phyloP scores from a whole-genome alignment of 73 alveolate species.

The Paramecium tetraurelia region DNA sequence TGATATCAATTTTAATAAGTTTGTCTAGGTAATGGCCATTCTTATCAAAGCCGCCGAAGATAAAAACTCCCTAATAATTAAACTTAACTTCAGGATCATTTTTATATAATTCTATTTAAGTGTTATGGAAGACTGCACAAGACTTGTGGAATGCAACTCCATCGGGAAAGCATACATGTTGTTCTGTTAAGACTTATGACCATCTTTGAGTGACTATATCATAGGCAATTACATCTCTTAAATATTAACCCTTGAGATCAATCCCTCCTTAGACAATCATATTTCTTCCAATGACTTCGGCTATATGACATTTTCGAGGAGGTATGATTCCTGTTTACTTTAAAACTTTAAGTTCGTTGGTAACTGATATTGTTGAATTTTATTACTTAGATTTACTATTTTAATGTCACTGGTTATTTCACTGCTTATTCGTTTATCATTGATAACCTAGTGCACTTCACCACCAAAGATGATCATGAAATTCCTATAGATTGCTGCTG shows the following conservation, averaged over 20 bases:
- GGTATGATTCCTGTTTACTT: constrained; percentile 36
- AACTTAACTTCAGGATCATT: not conserved
- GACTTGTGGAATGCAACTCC: constrained; percentile 40
- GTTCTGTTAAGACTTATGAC: not conserved
- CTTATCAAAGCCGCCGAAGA: constrained; percentile 28
- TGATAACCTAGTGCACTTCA: not conserved
- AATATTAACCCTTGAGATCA: not conserved
- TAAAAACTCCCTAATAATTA: constrained; percentile 20
- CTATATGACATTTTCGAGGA: constrained; percentile 25
- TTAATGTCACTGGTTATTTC: constrained; percentile 26
- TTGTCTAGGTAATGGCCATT: constrained; percentile 7
- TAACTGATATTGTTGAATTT: not conserved
- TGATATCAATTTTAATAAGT: not conserved
- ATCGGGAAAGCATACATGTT: not conserved
- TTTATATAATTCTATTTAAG: not conserved
- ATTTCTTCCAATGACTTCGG: constrained; percentile 27
- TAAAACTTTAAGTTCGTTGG: not conserved
- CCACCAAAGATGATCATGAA: constrained; percentile 36
- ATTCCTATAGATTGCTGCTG: not conserved
- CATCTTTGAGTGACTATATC: constrained; percentile 9
- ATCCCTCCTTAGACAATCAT: constrained; percentile 24
- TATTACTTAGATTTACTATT: not conserved
- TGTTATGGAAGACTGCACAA: constrained; percentile 17
- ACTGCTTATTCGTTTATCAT: not conserved
- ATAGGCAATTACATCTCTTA: not conserved